Evolutionary conservation across 495 filamentous ascomycete species (phyloP).

Genomic region (Xylona heveae): DNA sequence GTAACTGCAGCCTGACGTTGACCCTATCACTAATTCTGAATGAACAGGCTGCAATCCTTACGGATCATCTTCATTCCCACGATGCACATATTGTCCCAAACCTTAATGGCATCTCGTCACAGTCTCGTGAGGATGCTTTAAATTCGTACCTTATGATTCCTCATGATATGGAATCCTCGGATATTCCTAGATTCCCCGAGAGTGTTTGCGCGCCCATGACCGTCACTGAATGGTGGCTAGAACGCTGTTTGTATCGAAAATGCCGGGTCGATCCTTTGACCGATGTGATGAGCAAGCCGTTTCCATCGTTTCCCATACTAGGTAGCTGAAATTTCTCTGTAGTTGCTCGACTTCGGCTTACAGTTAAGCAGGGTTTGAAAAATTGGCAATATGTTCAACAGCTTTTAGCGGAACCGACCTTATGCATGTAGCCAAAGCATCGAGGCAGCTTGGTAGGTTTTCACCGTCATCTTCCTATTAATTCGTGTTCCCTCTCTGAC

Average conservation of each 20-base stretch:
- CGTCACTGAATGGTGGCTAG: slow-evolving; percentile 86
- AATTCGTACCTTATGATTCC: slow-evolving; percentile 32
- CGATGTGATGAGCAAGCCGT: slow-evolving; percentile 54
- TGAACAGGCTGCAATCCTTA: slow-evolving; percentile 21
- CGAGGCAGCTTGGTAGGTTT: slow-evolving; percentile 44
- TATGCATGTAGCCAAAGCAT: slow-evolving; percentile 55
- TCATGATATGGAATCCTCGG: slow-evolving; percentile 20
- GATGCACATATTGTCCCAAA: slow-evolving; percentile 26
- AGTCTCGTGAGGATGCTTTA: slow-evolving; percentile 20
- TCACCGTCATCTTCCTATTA: not conserved
- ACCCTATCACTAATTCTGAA: slow-evolving; percentile 7
- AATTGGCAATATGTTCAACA: slow-evolving; percentile 53
- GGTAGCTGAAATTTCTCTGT: slow-evolving; percentile 15
- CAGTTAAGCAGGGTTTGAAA: slow-evolving; percentile 29
- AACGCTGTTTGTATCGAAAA: slow-evolving; percentile 62
- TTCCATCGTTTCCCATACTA: slow-evolving; percentile 42
- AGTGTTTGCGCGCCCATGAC: slow-evolving; percentile 16
- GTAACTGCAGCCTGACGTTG: not conserved
- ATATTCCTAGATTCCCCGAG: slow-evolving; percentile 12
- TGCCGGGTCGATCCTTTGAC: slow-evolving; percentile 43
- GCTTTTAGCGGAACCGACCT: slow-evolving; percentile 71
- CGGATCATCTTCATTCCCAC: slow-evolving; percentile 29
- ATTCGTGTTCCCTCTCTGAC: slow-evolving; percentile 3
- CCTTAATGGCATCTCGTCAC: slow-evolving; percentile 18
- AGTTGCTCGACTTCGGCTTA: slow-evolving; percentile 1